Conservation (phyloP, 345 rosid genomes). For the Salix viminalis region DNA sequence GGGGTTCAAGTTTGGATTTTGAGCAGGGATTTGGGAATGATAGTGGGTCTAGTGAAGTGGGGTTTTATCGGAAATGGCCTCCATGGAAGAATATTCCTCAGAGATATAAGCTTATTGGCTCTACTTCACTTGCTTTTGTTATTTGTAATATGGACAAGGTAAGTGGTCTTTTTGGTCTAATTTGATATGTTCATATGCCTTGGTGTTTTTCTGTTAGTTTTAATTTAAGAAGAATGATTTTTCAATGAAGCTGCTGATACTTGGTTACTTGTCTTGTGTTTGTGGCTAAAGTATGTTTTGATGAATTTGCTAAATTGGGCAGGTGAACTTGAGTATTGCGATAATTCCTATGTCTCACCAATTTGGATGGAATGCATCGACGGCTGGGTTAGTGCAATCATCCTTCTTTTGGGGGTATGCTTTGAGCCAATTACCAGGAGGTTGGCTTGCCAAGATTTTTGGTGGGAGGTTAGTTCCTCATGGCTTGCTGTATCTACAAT, state of each 20-base stretch:
- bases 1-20: conserved; percentile 17
- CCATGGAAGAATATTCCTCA: conserved; percentile 73
- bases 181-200: not conserved
- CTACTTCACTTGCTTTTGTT: conserved; percentile 89
- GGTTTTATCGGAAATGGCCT: conserved; percentile 60
- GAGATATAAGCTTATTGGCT: conserved; percentile 76
- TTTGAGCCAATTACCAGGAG: conserved; percentile 89
- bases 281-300: not conserved
- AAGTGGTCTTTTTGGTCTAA: not conserved
- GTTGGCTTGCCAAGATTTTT: conserved; percentile 86
- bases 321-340: conserved; percentile 95
- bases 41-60: conserved; percentile 32
- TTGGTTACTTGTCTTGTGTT: not conserved
- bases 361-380: conserved; percentile 83
- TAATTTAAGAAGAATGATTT: not conserved
- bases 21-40: conserved; percentile 8
- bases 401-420: conserved; percentile 98
- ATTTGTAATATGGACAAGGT: conserved; percentile 98
- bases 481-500: not conserved
- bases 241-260: not conserved
- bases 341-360: conserved; percentile 96
- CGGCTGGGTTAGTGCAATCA: conserved; percentile 87
- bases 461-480: conserved; percentile 76
- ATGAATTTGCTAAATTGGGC: conserved; percentile 17
- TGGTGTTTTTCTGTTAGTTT: not conserved